These are phyloP conservation scores for Debaryomyces tyrocola DNA, from an alignment of 805 yeast genomes.

Conservation along the genomic window DNA sequence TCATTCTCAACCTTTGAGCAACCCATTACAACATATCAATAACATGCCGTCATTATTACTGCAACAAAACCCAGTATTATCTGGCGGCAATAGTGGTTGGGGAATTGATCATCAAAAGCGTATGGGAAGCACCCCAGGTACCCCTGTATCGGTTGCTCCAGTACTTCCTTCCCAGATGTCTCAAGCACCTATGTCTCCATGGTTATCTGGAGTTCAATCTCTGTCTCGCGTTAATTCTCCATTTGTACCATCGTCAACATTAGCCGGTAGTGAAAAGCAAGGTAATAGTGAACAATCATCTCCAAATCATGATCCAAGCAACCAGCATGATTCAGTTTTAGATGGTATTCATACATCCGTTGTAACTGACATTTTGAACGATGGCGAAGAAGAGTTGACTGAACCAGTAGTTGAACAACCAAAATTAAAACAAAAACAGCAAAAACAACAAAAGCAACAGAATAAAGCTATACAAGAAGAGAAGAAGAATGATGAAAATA, in stretches of 20 bases:
- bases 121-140: slow-evolving; percentile 24
- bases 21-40: slow-evolving; percentile 12
- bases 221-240: slow-evolving; percentile 42
- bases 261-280: slow-evolving; percentile 2
- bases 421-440: slow-evolving; percentile 3
- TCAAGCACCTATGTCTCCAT: slow-evolving; percentile 44
- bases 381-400: slow-evolving; percentile 15
- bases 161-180: slow-evolving; percentile 20
- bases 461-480: slow-evolving; percentile 7
- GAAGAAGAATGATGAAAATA: background rate
- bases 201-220: slow-evolving; percentile 34
- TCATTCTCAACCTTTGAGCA: slow-evolving; percentile 1
- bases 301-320: slow-evolving; percentile 2
- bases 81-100: slow-evolving; percentile 41
- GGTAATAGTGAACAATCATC: background rate
- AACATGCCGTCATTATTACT: slow-evolving; percentile 36
- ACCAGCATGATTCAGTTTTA: slow-evolving; percentile 31
- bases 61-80: slow-evolving; percentile 30
- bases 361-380: slow-evolving; percentile 39
- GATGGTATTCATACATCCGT: slow-evolving; percentile 40
- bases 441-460: slow-evolving; percentile 4
- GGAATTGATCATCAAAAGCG: slow-evolving; percentile 27
- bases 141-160: slow-evolving; percentile 26
- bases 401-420: slow-evolving; percentile 6
- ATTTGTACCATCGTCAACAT: slow-evolving; percentile 26